These are phyloP conservation scores for Setaria italica DNA, from an alignment of 202 grass and related monocot species.

Conservation along the genomic window DNA sequence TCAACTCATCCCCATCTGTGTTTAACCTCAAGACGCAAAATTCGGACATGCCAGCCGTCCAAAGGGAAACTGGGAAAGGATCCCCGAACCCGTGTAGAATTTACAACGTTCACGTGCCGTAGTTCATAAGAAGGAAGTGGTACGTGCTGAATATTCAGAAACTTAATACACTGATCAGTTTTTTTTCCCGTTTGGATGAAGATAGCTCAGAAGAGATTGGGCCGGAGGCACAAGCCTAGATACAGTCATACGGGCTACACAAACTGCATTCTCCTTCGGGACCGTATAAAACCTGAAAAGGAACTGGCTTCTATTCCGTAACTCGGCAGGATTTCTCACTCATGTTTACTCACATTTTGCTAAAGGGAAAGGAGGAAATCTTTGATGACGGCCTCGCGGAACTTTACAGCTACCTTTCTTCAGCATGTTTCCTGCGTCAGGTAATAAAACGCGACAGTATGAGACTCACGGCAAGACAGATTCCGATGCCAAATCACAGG, in stretches of 20 bases:
- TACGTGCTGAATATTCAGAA: background rate
- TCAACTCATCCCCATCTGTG: background rate
- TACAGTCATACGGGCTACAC: background rate
- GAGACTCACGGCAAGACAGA: background rate
- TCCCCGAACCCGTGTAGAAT: background rate
- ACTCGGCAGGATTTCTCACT: constrained; percentile 25
- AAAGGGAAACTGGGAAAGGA: background rate
- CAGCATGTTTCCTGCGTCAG: constrained; percentile 53
- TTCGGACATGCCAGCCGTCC: background rate
- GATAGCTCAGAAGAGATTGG: constrained; percentile 23
- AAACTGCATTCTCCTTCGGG: constrained; percentile 7
- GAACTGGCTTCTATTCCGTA: constrained; percentile 22
- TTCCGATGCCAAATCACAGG: background rate
- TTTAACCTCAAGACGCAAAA: background rate
- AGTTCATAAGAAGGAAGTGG: background rate
- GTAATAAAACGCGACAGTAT: constrained; percentile 31
- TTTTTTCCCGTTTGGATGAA: constrained; percentile 32
- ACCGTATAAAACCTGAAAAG: constrained; percentile 10
- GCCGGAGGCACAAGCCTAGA: constrained; percentile 16
- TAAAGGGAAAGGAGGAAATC: background rate
- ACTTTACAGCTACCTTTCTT: constrained; percentile 29
- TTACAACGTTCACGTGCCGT: background rate
- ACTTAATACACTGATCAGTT: constrained; percentile 4
- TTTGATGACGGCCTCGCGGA: background rate
- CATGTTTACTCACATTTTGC: constrained; percentile 38